Conservation (phyloP, 192 early-diverging fungal genomes). For the Coemansia sp. region DNA sequence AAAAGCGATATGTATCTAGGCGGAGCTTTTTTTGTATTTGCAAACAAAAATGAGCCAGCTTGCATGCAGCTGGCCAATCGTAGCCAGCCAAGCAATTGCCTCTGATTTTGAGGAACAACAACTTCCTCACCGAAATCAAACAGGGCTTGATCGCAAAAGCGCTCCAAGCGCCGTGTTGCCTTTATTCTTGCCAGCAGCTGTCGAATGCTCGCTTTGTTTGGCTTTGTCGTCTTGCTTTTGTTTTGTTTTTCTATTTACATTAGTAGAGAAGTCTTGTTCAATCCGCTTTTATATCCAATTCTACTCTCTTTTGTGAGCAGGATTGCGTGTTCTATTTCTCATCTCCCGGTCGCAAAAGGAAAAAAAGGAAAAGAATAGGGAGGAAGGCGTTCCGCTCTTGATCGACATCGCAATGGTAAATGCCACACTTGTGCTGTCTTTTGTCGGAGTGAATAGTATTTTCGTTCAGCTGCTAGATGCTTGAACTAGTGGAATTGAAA, state of each 20-base stretch:
- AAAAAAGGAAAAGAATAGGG: neutral
- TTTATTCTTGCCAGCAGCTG: too few species aligned
- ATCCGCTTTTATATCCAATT: neutral
- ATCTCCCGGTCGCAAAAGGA: neutral
- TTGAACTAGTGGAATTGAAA: too few species aligned
- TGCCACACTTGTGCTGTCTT: neutral
- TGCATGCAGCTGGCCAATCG: slow-evolving; percentile 42
- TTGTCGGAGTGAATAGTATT: neutral
- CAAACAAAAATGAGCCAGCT: too few species aligned
- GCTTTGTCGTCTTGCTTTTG: neutral
- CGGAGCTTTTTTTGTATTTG: too few species aligned
- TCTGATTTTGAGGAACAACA: neutral
- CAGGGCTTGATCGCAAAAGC: too few species aligned
- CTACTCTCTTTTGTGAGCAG: neutral
- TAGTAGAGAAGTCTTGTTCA: neutral
- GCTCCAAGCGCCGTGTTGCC: too few species aligned
- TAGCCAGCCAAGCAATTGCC: slow-evolving; percentile 1
- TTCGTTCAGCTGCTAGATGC: too few species aligned
- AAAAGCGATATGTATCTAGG: too few species aligned
- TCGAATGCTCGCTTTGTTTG: too few species aligned
- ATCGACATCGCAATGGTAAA: neutral
- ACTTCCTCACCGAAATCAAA: too few species aligned
- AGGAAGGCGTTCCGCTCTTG: neutral
- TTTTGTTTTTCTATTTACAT: neutral
- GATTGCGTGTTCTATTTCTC: neutral